Percentiles rank a stretch among this genome's conserved stretches.
These are phyloP conservation scores for Acanthamoeba healyi DNA, from an alignment of 208 protist species.

Conservation along the genomic window DNA sequence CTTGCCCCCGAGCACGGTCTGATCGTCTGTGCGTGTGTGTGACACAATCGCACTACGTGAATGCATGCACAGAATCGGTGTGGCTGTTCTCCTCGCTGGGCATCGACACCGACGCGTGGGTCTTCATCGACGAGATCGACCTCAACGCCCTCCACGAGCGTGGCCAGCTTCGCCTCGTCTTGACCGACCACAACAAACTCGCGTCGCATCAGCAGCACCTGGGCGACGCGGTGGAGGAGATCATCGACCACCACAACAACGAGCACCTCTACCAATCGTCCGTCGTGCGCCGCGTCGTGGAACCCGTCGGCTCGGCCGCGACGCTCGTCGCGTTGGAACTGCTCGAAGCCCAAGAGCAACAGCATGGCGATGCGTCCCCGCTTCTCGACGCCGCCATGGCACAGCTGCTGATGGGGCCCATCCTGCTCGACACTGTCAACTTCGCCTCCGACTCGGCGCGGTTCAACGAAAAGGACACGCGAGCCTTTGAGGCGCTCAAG, in stretches of 20 bases:
- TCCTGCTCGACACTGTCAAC: slow-evolving; percentile 46
- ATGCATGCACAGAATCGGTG: slow-evolving; percentile 16
- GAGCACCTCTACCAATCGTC: not conserved
- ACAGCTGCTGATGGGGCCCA: not conserved
- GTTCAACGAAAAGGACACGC: slow-evolving; percentile 30
- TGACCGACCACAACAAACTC: slow-evolving; percentile 58
- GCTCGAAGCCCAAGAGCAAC: not conserved
- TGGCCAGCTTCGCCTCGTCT: not conserved
- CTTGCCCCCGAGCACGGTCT: too few relatives aligned
- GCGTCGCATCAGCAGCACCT: not conserved
- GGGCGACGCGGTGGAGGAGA: slow-evolving; percentile 36
- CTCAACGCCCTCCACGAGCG: not conserved
- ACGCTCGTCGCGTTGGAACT: slow-evolving; percentile 45
- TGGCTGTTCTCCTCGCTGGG: not conserved
- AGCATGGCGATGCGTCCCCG: not conserved
- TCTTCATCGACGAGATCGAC: slow-evolving; percentile 62
- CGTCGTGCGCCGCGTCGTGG: slow-evolving; percentile 20
- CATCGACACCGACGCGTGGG: not conserved
- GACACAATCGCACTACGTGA: not conserved
- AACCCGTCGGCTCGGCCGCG: not conserved
- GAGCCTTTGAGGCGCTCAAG: not conserved
- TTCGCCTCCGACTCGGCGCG: not conserved
- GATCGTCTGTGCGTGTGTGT: too few relatives aligned
- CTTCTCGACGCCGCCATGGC: not conserved
- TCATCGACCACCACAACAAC: slow-evolving; percentile 47